A percentile compares a stretch with the other conserved stretches of the same genome.
phyloP scores from a whole-genome alignment of 2,329 filamentous ascomycete genomes.

The Cladosporium sp. region DNA sequence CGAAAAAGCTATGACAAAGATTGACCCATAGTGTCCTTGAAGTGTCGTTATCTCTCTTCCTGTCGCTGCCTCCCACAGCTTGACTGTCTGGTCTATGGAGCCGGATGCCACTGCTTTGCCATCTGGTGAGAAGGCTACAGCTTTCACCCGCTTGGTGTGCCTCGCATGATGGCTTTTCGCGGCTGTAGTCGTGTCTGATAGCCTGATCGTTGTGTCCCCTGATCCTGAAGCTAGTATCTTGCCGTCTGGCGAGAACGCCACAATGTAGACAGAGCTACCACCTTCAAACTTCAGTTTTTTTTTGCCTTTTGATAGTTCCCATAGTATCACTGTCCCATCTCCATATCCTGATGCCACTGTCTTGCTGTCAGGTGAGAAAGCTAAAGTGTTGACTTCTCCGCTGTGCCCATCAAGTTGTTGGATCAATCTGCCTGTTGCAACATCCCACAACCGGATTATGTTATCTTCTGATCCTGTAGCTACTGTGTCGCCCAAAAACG shows the following conservation, averaged over 20 bases:
- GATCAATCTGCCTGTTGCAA: not conserved
- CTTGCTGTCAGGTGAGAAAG: not conserved
- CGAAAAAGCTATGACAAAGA: not conserved
- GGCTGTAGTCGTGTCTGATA: not conserved
- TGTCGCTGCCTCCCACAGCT: not conserved
- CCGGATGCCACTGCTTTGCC: not conserved
- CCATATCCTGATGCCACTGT: not conserved
- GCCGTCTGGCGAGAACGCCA: not conserved
- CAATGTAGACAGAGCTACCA: not conserved
- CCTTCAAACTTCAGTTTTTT: conserved; percentile 31
- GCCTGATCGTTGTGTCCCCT: not conserved
- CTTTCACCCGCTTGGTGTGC: not conserved
- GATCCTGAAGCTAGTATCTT: not conserved
- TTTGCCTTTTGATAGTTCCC: conserved; percentile 23
- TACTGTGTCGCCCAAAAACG: not conserved
- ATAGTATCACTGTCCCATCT: conserved; percentile 21
- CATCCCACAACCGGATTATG: not conserved
- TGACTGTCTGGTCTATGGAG: not conserved
- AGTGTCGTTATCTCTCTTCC: not conserved
- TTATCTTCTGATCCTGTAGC: not conserved
- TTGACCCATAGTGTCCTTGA: not conserved
- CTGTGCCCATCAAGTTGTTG: not conserved
- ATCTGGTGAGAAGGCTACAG: not conserved
- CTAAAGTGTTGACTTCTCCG: not conserved
- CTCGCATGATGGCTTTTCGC: no score